Evolutionary conservation across 768 basidiomycete species (phyloP).

Genomic region (Trametopsis cervina): DNA sequence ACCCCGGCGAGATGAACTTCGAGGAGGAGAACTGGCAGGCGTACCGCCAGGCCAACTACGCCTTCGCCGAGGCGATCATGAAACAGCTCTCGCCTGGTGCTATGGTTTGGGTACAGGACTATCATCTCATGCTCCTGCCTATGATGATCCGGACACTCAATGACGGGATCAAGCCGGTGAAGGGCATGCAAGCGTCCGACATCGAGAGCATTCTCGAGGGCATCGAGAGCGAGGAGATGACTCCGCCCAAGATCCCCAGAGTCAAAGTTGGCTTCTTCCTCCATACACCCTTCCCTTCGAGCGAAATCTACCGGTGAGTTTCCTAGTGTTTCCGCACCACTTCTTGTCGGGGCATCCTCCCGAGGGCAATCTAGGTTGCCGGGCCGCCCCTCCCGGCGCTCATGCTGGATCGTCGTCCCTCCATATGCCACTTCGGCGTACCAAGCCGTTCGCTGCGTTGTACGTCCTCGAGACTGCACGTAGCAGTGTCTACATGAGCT

Average conservation of each 20-base stretch:
- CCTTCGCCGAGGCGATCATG: conserved; percentile 86
- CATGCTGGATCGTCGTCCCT: background rate
- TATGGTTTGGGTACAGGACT: conserved; percentile 99
- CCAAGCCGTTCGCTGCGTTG: no score
- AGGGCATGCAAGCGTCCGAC: conserved; percentile 33
- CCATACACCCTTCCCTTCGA: conserved; percentile 96
- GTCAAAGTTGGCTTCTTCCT: conserved; percentile 99
- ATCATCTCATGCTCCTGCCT: conserved; percentile 95
- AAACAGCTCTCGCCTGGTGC: conserved; percentile 75
- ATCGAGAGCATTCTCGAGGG: conserved; percentile 69
- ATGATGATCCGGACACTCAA: conserved; percentile 89
- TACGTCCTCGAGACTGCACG: no score
- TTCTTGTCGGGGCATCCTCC: background rate
- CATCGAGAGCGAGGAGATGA: conserved; percentile 44
- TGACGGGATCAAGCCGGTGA: conserved; percentile 63
- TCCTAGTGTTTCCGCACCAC: conserved; percentile 10
- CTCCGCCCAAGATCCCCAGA: conserved; percentile 39
- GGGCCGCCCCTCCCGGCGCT: background rate
- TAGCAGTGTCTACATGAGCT: no score
- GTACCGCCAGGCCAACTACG: conserved; percentile 93
- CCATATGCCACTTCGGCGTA: background rate
- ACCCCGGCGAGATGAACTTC: conserved; percentile 99
- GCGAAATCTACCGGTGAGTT: conserved; percentile 89
- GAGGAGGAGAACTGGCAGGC: conserved; percentile 98
- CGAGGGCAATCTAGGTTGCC: background rate